Evolutionary conservation across 73 alveolate species (phyloP).

Genomic region (Paramecium sonneborni): DNA sequence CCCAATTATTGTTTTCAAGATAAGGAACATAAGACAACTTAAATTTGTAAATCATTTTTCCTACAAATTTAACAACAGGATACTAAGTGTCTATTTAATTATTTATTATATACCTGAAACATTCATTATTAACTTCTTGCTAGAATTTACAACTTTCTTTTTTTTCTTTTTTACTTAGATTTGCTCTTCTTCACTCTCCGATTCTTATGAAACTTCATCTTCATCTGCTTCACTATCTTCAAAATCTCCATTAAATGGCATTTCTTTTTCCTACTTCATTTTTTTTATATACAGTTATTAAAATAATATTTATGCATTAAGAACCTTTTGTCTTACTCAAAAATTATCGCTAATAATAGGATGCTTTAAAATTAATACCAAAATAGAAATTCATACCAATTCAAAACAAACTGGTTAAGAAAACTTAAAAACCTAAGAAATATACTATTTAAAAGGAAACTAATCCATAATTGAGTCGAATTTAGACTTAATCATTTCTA

Average conservation of each 20-base stretch:
- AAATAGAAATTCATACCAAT: background rate
- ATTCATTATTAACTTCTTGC: conserved; percentile 21
- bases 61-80: conserved; percentile 70
- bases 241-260: conserved; percentile 30
- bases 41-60: conserved; percentile 56
- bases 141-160: conserved; percentile 9
- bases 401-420: background rate
- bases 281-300: background rate
- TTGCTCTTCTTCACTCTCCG: conserved; percentile 41
- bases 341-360: background rate
- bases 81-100: conserved; percentile 56
- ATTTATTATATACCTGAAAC: conserved; percentile 16
- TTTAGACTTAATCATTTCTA: background rate
- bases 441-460: background rate
- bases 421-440: background rate
- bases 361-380: background rate
- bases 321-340: background rate
- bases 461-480: background rate
- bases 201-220: background rate
- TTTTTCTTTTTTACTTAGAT: background rate
- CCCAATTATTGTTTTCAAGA: conserved; percentile 76
- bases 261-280: background rate
- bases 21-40: conserved; percentile 56
- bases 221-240: conserved; percentile 38
- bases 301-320: background rate